These are phyloP conservation scores for Bassia scoparia DNA, from an alignment of 148 eudicot species.

Conservation along the genomic window DNA sequence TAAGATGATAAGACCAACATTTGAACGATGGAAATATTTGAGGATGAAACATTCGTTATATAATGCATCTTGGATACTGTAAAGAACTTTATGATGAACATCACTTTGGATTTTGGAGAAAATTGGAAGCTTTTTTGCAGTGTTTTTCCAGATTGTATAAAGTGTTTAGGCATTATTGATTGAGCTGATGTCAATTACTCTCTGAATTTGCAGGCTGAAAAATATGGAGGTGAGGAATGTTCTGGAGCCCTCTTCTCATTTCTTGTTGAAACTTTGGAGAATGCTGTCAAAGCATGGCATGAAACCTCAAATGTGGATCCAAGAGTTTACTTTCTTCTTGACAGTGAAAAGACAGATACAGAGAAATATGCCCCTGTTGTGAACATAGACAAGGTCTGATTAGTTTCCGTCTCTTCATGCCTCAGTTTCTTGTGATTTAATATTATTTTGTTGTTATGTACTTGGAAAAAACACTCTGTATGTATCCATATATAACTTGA, in stretches of 20 bases:
- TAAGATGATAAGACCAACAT: too few relatives aligned
- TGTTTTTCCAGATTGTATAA: too few relatives aligned
- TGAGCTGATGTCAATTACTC: not conserved
- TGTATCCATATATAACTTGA: not conserved
- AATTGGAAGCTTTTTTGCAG: too few relatives aligned
- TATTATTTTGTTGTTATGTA: not conserved
- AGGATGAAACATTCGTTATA: not conserved
- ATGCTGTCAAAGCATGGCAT: constrained; percentile 87
- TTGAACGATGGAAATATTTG: too few relatives aligned
- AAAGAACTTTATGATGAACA: not conserved
- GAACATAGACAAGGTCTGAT: constrained; percentile 81
- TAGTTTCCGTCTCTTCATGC: not conserved
- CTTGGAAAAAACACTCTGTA: not conserved
- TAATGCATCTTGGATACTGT: not conserved
- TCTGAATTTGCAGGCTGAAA: constrained; percentile 54
- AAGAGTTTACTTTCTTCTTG: constrained; percentile 80
- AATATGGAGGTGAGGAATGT: constrained; percentile 64
- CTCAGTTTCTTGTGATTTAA: not conserved
- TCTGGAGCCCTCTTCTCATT: constrained; percentile 58
- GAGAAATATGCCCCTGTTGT: constrained; percentile 87
- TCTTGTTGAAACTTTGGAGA: constrained; percentile 82
- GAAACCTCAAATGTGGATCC: constrained; percentile 84
- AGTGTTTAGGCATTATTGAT: not conserved
- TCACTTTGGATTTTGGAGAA: too few relatives aligned
- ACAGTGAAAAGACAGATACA: constrained; percentile 76